Base-by-base conservation (phyloP, 139 green algal genomes). In the Auxenochlorella protothecoides region DNA sequence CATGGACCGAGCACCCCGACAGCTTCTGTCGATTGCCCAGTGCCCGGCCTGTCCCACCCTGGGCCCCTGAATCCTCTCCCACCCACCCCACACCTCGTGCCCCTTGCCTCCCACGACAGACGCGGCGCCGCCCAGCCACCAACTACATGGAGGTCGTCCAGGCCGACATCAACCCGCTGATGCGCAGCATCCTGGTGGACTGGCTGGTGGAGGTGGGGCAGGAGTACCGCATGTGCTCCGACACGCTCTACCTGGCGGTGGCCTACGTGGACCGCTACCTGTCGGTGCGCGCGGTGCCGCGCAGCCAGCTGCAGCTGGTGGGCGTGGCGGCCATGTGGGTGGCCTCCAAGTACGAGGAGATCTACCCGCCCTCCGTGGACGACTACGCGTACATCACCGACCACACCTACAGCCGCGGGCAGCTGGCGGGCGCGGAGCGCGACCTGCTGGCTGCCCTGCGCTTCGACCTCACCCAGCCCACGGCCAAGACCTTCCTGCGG, bases 381-480 rank as follows among this genome's bases (percentile, higher is more conserved):
- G 90, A 97, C 64, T 97, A 97, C 72, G 93, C 85, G 74, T 97
- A 96, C 86, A 98, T 99, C 81, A 98, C 93, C 0, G 94, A 98
- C 81, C 95, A 97, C 86, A 96, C 93, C 6, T 99, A 98, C 85
- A 85, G 79, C 13, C 84, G 86, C n/a, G 75, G 91, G 56, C 79
- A 97, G 71, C 79, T 97, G 14, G 59, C 92, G 3, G 61, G 73
- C 79, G 80, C 63, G 87, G 94, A 98, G 81, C 81, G 86, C 59
- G 70, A 82, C 0, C 55, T 98, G 16, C 85, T 98, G 27, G 83
- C 86, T n/a, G 73, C 72, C 5, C 86, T 99, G 56, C 56, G 85
- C 10, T 99, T 96, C 73, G 84, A 96, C 76, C 81, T 98, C 10
- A 93, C 89, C 16, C 78, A 87, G 65, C 94, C 94, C 70, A 98